Base-by-base conservation (phyloP, 1,284 basidiomycete species). In the Phellopilus nigrolimitatus region DNA sequence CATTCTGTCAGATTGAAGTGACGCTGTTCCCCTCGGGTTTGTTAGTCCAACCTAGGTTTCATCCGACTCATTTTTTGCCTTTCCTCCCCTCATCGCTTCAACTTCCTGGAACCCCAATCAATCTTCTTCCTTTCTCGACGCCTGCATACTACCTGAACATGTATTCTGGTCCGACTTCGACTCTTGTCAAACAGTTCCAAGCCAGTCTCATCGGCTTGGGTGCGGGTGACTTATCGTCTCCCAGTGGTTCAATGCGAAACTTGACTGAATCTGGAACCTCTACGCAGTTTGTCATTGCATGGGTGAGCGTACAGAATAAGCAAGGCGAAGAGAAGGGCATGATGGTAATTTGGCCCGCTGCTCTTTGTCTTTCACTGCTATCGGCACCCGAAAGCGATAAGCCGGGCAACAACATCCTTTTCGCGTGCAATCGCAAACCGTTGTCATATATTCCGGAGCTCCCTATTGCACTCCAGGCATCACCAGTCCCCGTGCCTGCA, bases 311-410 rank as follows among this genome's bases (percentile, higher is more conserved):
- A 9, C 79, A 87, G 64, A 88, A 86, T 59, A 81, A 76, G 53
- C 82, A 82, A 56, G 85, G 84, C 27, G 85, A 87, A 63, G 53
- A 55, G 21, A 88, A 88, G 60, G 86, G 86, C 1, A 68, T 87
- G 39, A 71, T 76, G n/a, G 69, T 85, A 41, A 78, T 89, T 54
- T 89, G 86, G 72, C 86, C 86, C 0, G 65, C 74, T 1, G 65
- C 70, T 3, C 75, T 88, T 4, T 83, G 80, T 58, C 64, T 86
- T 28, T 66, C 74, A 0, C 80, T 75, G 55, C 64, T 66, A 28
- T 65, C 74, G 0, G 61, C 62, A 42, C 37, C 44, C 24, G 37
- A 44, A 22, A 22, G 19, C n/a, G 30, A 43, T 25, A 31, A 48
- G 6, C 31, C 30, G 6, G 40, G 44, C 15, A 25, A 27, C 70